Conservation (phyloP, 139 green algal genomes). For the Chloropicon primus region DNA sequence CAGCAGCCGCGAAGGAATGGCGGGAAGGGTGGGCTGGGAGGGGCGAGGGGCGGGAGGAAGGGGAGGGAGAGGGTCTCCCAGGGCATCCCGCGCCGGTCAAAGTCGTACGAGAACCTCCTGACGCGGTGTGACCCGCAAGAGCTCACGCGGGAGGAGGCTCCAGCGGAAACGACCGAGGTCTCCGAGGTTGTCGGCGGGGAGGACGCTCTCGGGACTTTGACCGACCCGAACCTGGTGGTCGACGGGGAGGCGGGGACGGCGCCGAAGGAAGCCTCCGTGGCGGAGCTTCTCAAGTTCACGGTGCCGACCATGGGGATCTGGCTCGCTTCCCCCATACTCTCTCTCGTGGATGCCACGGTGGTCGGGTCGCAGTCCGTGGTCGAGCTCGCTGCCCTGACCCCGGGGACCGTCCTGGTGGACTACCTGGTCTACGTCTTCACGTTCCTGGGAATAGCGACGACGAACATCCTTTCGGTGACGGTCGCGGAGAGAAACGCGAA, state of each 20-base stretch:
- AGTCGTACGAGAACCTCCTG: too few species aligned
- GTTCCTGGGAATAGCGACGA: slow-evolving; percentile 14
- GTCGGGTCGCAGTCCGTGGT: slow-evolving; percentile 4
- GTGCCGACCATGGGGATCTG: slow-evolving; percentile 26
- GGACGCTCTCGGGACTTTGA: background rate
- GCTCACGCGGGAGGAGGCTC: too few species aligned
- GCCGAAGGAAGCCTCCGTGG: background rate
- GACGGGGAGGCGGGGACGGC: background rate
- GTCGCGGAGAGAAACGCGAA: slow-evolving; percentile 6
- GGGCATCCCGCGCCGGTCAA: too few species aligned
- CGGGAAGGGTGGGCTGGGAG: too few species aligned
- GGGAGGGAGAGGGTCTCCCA: too few species aligned
- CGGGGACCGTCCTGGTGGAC: slow-evolving; percentile 1
- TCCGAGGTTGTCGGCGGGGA: background rate
- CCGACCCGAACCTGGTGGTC: background rate
- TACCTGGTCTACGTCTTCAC: slow-evolving; percentile 14
- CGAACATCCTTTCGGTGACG: slow-evolving; percentile 18
- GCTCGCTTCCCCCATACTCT: slow-evolving; percentile 18
- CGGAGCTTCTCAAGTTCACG: slow-evolving; percentile 11
- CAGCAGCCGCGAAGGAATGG: too few species aligned
- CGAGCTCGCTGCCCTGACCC: slow-evolving; percentile 4
- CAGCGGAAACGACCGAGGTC: too few species aligned
- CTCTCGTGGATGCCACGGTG: slow-evolving; percentile 16
- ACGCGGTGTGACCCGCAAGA: too few species aligned
- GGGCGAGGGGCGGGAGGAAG: too few species aligned